Base-by-base conservation (phyloP, 495 filamentous ascomycete genomes). In the Hypoxylon cercidicola region DNA sequence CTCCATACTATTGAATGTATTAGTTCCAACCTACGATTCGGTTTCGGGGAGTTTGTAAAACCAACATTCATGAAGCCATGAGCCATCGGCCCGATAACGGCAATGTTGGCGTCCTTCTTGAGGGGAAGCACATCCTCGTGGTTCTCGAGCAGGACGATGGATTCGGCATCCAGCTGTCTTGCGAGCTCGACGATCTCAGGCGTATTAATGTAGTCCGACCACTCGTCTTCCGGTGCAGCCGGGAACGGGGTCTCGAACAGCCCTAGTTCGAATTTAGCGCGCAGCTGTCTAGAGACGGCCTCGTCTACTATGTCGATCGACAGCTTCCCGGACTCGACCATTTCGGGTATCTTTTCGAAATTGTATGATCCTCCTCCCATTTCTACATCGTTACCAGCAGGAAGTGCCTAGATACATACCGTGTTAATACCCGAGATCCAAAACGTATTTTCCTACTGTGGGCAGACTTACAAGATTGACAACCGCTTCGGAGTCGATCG, bases 351-450 rank as follows among this genome's bases (percentile, higher is more conserved):
- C 20, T 79, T 83, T 55, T 84, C 80, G 66, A 85, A 90, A 71
- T 87, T 90, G 76, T 83, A 91, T 16, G 84, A 87, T 25, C 89
- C 89, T 48, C 89, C 89, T 32, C 88, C 88, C 89, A 91, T 90
- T 64, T 91, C 89, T n/a, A 88, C 84, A 58, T 90, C 88, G 46
- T 85, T 87, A n/a, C 89, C 88, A 12, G 89, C 87, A 4, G 83
- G 83, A 34, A 91, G 78, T 5, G 84, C 85, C 74, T 77, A n/a
- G n/a, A n/a, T n/a, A n/a, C n/a, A 58, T 1, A 43, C 1, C 9
- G 13, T 43, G 19, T 44, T 47, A 48, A 28, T 19, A 52, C 2
- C 6, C 9, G 3, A n/a, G 10, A 0, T 32, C 25, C 25, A 9
- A 21, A 4, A 51, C n/a, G 10, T n/a, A 6, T 5, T 11, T 4